Evolutionary conservation across 1,284 basidiomycete genomes (phyloP), one percentile per base, ranked within the genome.

Genomic region (Trichosporon sp.): DNA sequence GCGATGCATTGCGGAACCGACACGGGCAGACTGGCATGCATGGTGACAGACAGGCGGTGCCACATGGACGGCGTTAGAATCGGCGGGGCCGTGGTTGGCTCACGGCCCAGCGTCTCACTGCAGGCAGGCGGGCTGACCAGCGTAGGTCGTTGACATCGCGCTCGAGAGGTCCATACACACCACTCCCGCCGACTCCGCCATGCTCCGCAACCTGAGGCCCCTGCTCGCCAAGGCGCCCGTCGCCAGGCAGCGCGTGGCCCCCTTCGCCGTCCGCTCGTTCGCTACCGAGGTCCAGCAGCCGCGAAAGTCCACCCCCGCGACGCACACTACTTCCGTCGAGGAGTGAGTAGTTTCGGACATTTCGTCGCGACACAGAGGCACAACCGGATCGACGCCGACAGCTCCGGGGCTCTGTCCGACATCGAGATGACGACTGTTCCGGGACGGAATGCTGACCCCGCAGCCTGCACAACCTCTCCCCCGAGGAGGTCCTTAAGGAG

Each of bases 401-500:
- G 26, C 26, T 56, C 51, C 19, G 19, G 38, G 31, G 48, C 59
- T 65, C 26, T 35, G 63, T 65, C 76, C 66, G 16, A 26, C 26
- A 26, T 26, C 26, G 26, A 26, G 5, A 14, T 32, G 37, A 4
- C 7, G 14, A 10, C 3, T 14, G 7, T 12, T 31, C 8, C 21
- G 54, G 48, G 26, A 63, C 35, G 11, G 19, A 21, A 14, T 19
- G 37, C 71, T 72, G 19, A 72, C 68, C 1, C 56, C 32, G 7
- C 66, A 84, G 82, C 71, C 82, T 96, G 71, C 93, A 96, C 78
- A 89, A 89, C 68, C 87, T 92, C 85, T 86, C 87, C 76, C 91
- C 92, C 1, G 84, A 89, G 54, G 90, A 95, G 76, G 91, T 96
- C 78, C 84, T 97, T 71, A 86, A 87, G 68, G 92, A 94, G 83